Percentiles rank a stretch among this genome's conserved stretches.
phyloP scores from a whole-genome alignment of 805 yeast species.

The Hanseniaspora hatyaiensis region DNA sequence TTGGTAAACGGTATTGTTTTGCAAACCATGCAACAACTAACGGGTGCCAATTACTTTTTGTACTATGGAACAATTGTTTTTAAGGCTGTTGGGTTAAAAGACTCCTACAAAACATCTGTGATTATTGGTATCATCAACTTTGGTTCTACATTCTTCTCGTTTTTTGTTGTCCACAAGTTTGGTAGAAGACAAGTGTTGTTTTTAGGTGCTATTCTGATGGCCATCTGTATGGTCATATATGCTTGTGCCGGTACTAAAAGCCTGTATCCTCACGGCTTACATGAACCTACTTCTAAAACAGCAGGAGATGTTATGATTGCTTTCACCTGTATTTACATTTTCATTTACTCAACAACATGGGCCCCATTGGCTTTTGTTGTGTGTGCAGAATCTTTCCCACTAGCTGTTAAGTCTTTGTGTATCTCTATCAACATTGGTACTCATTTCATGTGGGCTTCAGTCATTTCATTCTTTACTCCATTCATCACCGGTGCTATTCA shows the following conservation, averaged over 20 bases:
- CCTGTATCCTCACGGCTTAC: slow-evolving; percentile 34
- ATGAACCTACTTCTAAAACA: slow-evolving; percentile 32
- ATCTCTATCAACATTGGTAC: slow-evolving; percentile 49
- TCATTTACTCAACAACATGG: slow-evolving; percentile 66
- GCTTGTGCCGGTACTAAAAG: slow-evolving; percentile 50
- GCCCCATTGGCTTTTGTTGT: slow-evolving; percentile 59
- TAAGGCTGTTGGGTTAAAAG: slow-evolving; percentile 48
- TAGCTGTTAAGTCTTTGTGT: slow-evolving; percentile 51
- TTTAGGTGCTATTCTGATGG: slow-evolving; percentile 41
- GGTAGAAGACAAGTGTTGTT: slow-evolving; percentile 42
- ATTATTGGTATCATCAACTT: slow-evolving; percentile 50
- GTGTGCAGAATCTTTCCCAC: slow-evolving; percentile 58
- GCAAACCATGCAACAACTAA: slow-evolving; percentile 55
- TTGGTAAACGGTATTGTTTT: slow-evolving; percentile 42
- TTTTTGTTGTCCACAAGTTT: slow-evolving; percentile 41
- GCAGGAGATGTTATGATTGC: slow-evolving; percentile 62
- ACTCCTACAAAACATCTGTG: slow-evolving; percentile 49
- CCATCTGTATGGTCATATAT: slow-evolving; percentile 37
- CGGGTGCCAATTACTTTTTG: slow-evolving; percentile 58
- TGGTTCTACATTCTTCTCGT: slow-evolving; percentile 42
- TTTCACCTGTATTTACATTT: slow-evolving; percentile 56
- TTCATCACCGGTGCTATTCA: slow-evolving; percentile 51
- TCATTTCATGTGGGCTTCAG: slow-evolving; percentile 58
- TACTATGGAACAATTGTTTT: slow-evolving; percentile 55
- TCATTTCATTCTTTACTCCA: slow-evolving; percentile 60